Evolutionary conservation across 1,284 basidiomycete genomes (phyloP).

Genomic region (Gomphus bonarii): DNA sequence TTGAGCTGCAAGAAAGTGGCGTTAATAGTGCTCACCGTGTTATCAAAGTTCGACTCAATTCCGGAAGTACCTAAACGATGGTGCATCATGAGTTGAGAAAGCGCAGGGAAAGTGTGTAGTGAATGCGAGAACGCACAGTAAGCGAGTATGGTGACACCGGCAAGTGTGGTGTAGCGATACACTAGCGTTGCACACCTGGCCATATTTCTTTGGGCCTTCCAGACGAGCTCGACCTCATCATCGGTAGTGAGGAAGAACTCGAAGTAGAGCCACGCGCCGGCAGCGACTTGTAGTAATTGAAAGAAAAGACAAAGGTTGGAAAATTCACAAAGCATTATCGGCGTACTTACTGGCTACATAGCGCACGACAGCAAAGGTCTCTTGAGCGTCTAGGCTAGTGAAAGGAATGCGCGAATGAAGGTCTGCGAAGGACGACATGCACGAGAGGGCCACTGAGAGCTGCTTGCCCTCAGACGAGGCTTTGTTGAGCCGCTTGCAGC

Average conservation of each 20-base stretch:
- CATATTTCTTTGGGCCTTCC: background rate
- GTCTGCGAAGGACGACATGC: too few species aligned
- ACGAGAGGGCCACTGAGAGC: too few species aligned
- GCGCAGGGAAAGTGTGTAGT: background rate
- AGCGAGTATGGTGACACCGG: background rate
- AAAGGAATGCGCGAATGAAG: too few species aligned
- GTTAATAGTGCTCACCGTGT: background rate
- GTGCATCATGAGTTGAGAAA: background rate
- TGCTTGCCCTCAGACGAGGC: too few species aligned
- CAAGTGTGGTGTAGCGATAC: background rate
- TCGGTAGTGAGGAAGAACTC: background rate
- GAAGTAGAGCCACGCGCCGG: background rate
- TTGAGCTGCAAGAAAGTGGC: too few species aligned
- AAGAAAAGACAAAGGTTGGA: background rate
- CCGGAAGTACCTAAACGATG: background rate
- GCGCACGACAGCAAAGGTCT: too few species aligned
- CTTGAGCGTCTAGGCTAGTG: too few species aligned
- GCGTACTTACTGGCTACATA: too few species aligned
- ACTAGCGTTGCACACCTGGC: background rate
- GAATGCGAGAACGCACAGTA: constrained; percentile 2
- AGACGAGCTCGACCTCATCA: constrained; percentile 7
- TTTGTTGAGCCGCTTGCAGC: too few species aligned
- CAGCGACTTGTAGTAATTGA: background rate
- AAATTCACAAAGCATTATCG: too few species aligned
- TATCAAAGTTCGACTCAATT: background rate